Evolutionary conservation across 441 rosid species (phyloP).

Genomic region (Gossypium lobatum): DNA sequence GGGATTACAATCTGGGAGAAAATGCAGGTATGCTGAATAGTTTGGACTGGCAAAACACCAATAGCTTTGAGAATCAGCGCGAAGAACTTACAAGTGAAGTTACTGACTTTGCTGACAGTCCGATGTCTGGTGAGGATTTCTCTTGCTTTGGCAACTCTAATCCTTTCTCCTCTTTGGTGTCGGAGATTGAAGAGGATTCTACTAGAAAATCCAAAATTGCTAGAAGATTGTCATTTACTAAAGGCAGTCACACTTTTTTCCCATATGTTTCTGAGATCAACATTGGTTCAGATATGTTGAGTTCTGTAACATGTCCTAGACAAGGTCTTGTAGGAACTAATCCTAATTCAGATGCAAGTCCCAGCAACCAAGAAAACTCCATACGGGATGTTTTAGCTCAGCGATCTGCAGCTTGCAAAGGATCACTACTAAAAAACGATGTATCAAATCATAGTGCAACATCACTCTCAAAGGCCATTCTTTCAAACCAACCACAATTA

Average conservation of each 20-base stretch:
- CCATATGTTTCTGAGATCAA: slow-evolving; percentile 44
- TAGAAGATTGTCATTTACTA: slow-evolving; percentile 51
- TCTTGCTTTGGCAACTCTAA: slow-evolving; percentile 30
- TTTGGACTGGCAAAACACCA: slow-evolving; percentile 26
- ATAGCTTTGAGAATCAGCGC: slow-evolving; percentile 28
- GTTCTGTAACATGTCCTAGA: slow-evolving; percentile 27
- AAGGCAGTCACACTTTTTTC: slow-evolving; percentile 33
- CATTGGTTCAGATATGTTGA: slow-evolving; percentile 31
- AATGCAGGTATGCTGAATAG: slow-evolving; percentile 25
- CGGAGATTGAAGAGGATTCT: slow-evolving; percentile 39
- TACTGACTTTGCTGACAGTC: slow-evolving; percentile 36
- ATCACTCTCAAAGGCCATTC: slow-evolving; percentile 60
- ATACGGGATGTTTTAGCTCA: slow-evolving; percentile 33
- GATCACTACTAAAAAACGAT: slow-evolving; percentile 41
- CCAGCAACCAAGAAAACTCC: slow-evolving; percentile 30
- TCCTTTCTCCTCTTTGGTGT: slow-evolving; percentile 31
- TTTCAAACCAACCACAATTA: slow-evolving; percentile 40
- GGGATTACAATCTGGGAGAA: slow-evolving; percentile 29
- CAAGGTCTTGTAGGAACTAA: slow-evolving; percentile 25
- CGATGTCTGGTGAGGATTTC: slow-evolving; percentile 29
- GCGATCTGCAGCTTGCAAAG: slow-evolving; percentile 33
- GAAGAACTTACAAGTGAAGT: slow-evolving; percentile 55
- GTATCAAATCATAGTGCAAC: slow-evolving; percentile 52
- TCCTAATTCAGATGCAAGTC: slow-evolving; percentile 17
- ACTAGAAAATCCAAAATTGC: slow-evolving; percentile 40